A percentile compares a stretch with the other conserved stretches of the same genome.
Evolutionary conservation across 1,284 basidiomycete species (phyloP).

Genomic region (Fomitiporia mediterranea): DNA sequence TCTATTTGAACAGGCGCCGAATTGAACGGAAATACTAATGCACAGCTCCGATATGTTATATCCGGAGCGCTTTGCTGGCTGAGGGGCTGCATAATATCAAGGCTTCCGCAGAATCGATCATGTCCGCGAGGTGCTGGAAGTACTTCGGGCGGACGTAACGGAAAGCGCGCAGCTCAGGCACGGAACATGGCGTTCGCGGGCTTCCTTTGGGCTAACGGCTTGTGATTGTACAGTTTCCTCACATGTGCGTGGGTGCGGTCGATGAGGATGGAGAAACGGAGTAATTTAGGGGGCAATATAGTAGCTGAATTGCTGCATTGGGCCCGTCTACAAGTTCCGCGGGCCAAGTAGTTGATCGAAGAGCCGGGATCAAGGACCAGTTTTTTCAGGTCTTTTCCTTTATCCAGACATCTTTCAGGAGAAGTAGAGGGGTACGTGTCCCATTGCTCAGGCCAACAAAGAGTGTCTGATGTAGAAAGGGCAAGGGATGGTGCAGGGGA

Average conservation of each 20-base stretch:
- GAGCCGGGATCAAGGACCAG: not conserved
- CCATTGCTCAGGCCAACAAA: no score
- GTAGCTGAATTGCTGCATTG: not conserved
- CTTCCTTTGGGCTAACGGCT: not conserved
- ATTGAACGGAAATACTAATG: no score
- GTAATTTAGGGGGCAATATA: not conserved
- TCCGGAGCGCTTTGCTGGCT: not conserved
- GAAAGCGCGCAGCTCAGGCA: not conserved
- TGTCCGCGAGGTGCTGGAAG: not conserved
- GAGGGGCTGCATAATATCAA: not conserved
- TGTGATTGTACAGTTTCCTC: not conserved
- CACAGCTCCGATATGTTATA: no score
- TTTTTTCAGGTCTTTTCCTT: no score
- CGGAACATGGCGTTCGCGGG: not conserved
- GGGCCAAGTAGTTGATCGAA: not conserved
- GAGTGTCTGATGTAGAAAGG: no score
- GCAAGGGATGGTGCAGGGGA: no score
- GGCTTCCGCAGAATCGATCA: not conserved
- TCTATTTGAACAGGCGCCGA: not conserved
- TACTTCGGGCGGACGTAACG: slow-evolving; percentile 1
- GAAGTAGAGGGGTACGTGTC: no score
- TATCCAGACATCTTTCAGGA: not conserved
- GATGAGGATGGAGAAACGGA: not conserved
- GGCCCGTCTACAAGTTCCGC: not conserved
- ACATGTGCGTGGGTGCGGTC: not conserved